These are phyloP conservation scores for Byssothecium circinans DNA, from an alignment of 2,329 filamentous ascomycete genomes.

Conservation along the genomic window DNA sequence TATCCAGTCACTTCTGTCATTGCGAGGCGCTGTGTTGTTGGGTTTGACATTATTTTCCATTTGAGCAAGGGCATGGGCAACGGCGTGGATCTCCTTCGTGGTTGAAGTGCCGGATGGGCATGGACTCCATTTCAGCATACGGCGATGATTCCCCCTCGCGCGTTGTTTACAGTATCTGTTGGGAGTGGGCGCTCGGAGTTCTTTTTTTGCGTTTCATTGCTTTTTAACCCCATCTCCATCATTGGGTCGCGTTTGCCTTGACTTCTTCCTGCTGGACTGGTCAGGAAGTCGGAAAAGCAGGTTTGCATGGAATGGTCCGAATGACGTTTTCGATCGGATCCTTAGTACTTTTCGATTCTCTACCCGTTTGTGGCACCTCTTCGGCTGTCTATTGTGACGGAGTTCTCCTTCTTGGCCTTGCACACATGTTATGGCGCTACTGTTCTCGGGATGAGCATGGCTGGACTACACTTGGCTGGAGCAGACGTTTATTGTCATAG, in stretches of 20 bases:
- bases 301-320: slow-evolving; percentile 14
- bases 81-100: slow-evolving; percentile 41
- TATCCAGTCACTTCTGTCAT: slow-evolving; percentile 48
- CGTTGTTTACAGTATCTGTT: slow-evolving; percentile 37
- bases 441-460: slow-evolving; percentile 27
- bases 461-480: slow-evolving; percentile 25
- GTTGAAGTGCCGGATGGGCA: slow-evolving; percentile 37
- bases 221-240: slow-evolving; percentile 8
- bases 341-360: slow-evolving; percentile 7
- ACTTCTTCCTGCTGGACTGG: slow-evolving; percentile 17
- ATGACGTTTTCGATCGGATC: slow-evolving; percentile 12
- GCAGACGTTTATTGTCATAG: slow-evolving; percentile 17
- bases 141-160: slow-evolving; percentile 49
- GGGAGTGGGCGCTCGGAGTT: slow-evolving; percentile 32
- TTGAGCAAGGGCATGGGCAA: slow-evolving; percentile 45
- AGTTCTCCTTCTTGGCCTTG: slow-evolving; percentile 26
- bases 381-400: slow-evolving; percentile 23
- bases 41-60: slow-evolving; percentile 38
- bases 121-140: slow-evolving; percentile 47
- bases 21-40: slow-evolving; percentile 44
- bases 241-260: slow-evolving; percentile 12
- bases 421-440: slow-evolving; percentile 36
- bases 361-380: slow-evolving; percentile 15
- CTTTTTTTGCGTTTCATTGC: slow-evolving; percentile 11
- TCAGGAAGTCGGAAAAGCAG: slow-evolving; percentile 22